Evolutionary conservation across 768 basidiomycete species (phyloP), one percentile per base, ranked within the genome.

Genomic region (Fistulinella prunicolor): DNA sequence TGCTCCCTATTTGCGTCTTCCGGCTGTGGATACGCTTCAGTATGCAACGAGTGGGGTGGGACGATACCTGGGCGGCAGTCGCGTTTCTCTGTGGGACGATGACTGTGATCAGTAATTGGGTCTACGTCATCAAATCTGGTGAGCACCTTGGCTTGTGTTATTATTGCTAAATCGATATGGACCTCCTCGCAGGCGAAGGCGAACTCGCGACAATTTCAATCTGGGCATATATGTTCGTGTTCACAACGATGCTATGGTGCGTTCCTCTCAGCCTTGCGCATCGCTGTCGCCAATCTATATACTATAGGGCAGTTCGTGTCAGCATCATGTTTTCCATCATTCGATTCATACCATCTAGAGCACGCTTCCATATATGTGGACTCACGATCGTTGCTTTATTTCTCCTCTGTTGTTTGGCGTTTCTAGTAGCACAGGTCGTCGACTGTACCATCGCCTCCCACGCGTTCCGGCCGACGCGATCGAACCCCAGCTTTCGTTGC

Each of bases 261-360:
- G 60, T 62, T 13, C 4, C 3, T 24, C 32, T 14, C 14, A 3
- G n/a, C 13, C 26, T 35, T 16, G 6, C 9, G 19, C 16, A 16
- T 35, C 12, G 5, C 12, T 36, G 16, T n/a, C 9, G n/a, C 39
- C 16, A 37, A 10, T 39, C 34, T 12, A 17, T 14, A 14, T 35
- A n/a, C n/a, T 16, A 30, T 28, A 60, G 59, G 59, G 45, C 57
- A 1, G 53, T 62, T 23, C 60, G 59, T n/a, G 41, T 55, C 35
- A 60, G 59, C 44, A 51, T 60, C 1, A 32, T 60, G 2, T 50
- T 42, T 21, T 60, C 59, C 12, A 52, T 62, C 21, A 20, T 49
- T 42, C 59, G 59, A 16, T 34, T 59, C 7, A 45, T 62, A 40
- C 57, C 53, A 4, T 9, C 28, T 8, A 24, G 23, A 12, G 61